A percentile compares a stretch with the other conserved stretches of the same genome.
Evolutionary conservation across 345 rosid species (phyloP).

Genomic region (Eucalyptus urophylla): DNA sequence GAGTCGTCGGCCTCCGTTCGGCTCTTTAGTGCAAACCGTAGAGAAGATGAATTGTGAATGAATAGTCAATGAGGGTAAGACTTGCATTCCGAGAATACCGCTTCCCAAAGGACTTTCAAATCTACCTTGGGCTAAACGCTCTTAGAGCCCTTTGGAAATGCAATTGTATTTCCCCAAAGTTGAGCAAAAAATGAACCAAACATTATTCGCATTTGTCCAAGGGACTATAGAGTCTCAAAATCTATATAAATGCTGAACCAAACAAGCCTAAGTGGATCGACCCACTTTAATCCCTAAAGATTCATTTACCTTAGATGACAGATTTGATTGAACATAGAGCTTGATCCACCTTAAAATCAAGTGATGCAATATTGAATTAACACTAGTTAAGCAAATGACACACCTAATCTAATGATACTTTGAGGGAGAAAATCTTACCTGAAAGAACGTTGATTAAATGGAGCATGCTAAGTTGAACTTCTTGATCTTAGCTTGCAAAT

Average conservation of each 20-base stretch:
- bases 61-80: too few relatives aligned
- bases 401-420: neutral
- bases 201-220: too few relatives aligned
- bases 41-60: too few relatives aligned
- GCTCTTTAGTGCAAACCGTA: too few relatives aligned
- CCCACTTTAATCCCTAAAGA: neutral
- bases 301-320: neutral
- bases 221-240: too few relatives aligned
- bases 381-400: neutral
- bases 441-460: neutral
- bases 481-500: neutral
- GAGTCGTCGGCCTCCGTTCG: rapidly evolving
- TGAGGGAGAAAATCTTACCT: neutral
- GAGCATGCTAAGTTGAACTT: neutral
- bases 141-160: too few relatives aligned
- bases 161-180: too few relatives aligned
- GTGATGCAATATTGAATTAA: neutral
- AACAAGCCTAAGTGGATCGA: neutral
- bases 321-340: neutral
- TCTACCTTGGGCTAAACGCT: too few relatives aligned
- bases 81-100: too few relatives aligned
- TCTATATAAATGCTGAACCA: rapidly evolving
- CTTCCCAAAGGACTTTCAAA: too few relatives aligned
- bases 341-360: neutral
- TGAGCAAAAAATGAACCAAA: too few relatives aligned